Base-by-base conservation (phyloP, 1,284 basidiomycete species). In the Macrocystidia cucumis region DNA sequence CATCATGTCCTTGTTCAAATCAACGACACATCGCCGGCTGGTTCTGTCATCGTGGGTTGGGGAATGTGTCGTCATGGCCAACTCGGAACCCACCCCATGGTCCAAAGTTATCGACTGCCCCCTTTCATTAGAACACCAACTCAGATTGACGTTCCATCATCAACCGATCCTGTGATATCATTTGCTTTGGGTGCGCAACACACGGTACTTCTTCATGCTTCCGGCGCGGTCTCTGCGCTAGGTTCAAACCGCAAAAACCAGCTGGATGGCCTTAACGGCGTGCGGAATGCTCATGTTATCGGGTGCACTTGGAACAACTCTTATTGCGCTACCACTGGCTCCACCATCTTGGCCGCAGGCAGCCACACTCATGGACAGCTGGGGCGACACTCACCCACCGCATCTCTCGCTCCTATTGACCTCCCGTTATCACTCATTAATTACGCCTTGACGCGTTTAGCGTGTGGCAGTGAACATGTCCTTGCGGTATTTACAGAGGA, bases 271-370 rank as follows among this genome's bases (percentile, higher is more conserved):
- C 38, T 78, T 23, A 45, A 49, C n/a, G 39, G 40, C 4, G 29
- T 56, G 21, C 25, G 24, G 4, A 45, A 48, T 13, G 59, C 67
- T 11, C 45, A 35, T 16, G 41, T 44, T 6, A 56, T 90, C 21
- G 71, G 62, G 1, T 84, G 85, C 40, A 88, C 85, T 1, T 93
- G 90, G 90, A 82, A 83, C 44, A 80, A 85, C n/a, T 85, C 80
- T 14, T 90, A 85, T 47, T 47, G 72, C 20, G 51, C 78, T 5
- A 44, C 50, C 2, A 32, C 41, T 9, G 46, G 48, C 2, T 39
- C 44, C 40, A 34, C 32, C 9, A 40, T 80, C 4, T 48, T 66
- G 13, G 71, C 80, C 0, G 70, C 70, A 17, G 91, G 89, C 0
- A 76, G 69, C 39, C 72, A 80, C 48, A 62, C 70, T 0, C 75